Percentiles rank a stretch among this genome's conserved stretches.
Evolutionary conservation across 371 early-diverging fungal species (phyloP).

Genomic region (Dichotomocladium elegans): DNA sequence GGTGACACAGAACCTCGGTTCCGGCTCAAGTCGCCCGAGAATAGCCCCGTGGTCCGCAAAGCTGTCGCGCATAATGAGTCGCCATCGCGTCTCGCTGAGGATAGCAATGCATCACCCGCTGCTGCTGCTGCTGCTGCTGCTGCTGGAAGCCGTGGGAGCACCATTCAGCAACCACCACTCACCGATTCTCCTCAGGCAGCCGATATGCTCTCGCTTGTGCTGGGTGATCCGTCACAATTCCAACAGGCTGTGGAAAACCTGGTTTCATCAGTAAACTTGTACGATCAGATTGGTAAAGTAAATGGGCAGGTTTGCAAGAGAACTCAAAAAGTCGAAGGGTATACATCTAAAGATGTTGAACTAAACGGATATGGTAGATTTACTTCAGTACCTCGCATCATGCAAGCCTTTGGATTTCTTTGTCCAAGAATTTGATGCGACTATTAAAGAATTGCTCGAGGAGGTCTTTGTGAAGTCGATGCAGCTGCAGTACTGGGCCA

Average conservation of each 20-base stretch:
- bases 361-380: conserved; percentile 29
- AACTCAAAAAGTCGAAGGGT: too few relatives aligned
- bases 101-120: not conserved
- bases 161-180: not conserved
- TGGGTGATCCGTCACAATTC: conserved; percentile 65
- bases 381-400: conserved; percentile 78
- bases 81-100: not conserved
- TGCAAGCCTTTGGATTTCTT: conserved; percentile 60
- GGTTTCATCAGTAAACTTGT: conserved; percentile 65
- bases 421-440: conserved; percentile 50
- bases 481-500: conserved; percentile 71
- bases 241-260: conserved; percentile 63
- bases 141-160: not conserved
- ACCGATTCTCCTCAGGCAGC: conserved; percentile 6
- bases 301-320: too few relatives aligned
- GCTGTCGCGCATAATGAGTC: not conserved
- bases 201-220: conserved; percentile 55
- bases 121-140: not conserved
- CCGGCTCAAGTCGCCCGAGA: conserved; percentile 53
- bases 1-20: conserved; percentile 24
- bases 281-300: conserved; percentile 67
- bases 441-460: conserved; percentile 65
- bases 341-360: not conserved
- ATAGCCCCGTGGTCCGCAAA: conserved; percentile 7
- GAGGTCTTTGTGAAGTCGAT: conserved; percentile 81